Evolutionary conservation across 306 rosid genomes (phyloP).

Genomic region (Dryas drummondii): DNA sequence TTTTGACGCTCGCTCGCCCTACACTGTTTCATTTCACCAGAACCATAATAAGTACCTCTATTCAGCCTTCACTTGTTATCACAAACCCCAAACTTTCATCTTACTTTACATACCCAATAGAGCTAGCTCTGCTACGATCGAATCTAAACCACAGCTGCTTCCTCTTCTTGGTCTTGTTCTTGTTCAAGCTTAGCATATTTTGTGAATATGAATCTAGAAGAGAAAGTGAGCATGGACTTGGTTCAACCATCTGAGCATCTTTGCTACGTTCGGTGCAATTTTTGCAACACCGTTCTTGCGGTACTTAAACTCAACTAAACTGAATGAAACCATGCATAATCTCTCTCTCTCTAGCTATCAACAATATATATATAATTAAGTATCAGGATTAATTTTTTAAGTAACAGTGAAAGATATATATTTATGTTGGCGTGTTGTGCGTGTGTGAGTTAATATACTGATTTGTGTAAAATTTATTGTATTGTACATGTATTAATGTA

Average conservation of each 20-base stretch:
- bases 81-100: constrained; percentile 38
- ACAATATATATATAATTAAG: too few relatives aligned
- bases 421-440: too few relatives aligned
- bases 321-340: too few relatives aligned
- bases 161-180: constrained; percentile 11
- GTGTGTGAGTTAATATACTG: too few relatives aligned
- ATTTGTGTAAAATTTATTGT: too few relatives aligned
- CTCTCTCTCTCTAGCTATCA: too few relatives aligned
- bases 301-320: constrained; percentile 28
- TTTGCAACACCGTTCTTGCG: constrained; percentile 96
- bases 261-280: constrained; percentile 96
- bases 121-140: not conserved
- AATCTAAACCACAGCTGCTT: not conserved
- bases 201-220: constrained; percentile 58
- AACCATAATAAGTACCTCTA: too few relatives aligned
- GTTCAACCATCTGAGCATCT: constrained; percentile 78
- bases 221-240: constrained; percentile 69
- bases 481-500: too few relatives aligned
- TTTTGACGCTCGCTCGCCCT: constrained; percentile 32
- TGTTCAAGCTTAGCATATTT: not conserved
- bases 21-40: too few relatives aligned
- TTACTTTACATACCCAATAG: not conserved
- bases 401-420: too few relatives aligned
- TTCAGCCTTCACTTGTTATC: constrained; percentile 2
- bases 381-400: too few relatives aligned